These are phyloP conservation scores for Pyracantha coccinea DNA, from an alignment of 331 rosid genomes.

Conservation along the genomic window DNA sequence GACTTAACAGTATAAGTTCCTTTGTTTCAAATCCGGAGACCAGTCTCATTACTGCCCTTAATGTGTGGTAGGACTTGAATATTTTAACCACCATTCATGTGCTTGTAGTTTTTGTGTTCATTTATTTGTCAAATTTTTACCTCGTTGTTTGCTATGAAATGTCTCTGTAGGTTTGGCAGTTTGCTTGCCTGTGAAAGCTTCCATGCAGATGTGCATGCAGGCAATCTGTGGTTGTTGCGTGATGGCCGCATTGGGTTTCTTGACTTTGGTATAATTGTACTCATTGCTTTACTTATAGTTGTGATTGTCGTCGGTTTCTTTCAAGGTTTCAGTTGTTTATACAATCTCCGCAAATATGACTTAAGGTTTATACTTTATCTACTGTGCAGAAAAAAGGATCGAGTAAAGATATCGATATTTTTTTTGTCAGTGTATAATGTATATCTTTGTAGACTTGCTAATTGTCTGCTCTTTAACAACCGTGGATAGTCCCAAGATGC, in stretches of 20 bases:
- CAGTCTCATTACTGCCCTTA: slow-evolving; percentile 87
- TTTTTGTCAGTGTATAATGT: too few species aligned
- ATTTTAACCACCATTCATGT: background rate
- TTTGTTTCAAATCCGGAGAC: slow-evolving; percentile 78
- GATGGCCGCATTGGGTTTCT: slow-evolving; percentile 98
- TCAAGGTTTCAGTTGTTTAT: background rate
- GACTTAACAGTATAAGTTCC: slow-evolving; percentile 82
- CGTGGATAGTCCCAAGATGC: background rate
- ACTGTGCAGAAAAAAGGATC: background rate
- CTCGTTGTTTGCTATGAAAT: slow-evolving; percentile 13
- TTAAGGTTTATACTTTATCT: background rate
- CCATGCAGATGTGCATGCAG: slow-evolving; percentile 98
- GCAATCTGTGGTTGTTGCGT: slow-evolving; percentile 87
- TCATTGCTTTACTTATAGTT: slow-evolving; percentile 4
- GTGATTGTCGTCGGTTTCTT: background rate
- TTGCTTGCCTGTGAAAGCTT: slow-evolving; percentile 94
- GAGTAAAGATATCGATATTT: too few species aligned
- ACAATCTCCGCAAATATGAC: background rate
- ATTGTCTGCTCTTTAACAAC: background rate
- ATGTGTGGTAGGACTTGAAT: slow-evolving; percentile 62
- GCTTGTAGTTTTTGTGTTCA: background rate
- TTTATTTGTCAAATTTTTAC: background rate
- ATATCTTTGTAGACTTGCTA: background rate
- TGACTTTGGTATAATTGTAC: slow-evolving; percentile 63
- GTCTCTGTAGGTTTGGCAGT: slow-evolving; percentile 89